These are phyloP conservation scores for Aspergillus jensenii DNA, from an alignment of 2,329 filamentous ascomycete genomes.

Conservation along the genomic window DNA sequence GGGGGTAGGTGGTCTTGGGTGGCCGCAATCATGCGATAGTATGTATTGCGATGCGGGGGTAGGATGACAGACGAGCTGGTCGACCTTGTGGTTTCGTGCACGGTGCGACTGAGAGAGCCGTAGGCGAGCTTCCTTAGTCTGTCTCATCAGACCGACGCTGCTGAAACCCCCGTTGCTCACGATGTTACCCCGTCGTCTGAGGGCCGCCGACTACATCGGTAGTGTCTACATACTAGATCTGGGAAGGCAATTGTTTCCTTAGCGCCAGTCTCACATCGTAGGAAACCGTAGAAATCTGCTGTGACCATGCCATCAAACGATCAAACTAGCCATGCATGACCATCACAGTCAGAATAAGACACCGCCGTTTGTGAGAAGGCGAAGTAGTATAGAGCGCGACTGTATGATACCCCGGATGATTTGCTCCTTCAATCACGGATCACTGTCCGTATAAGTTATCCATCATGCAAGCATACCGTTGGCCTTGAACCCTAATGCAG, in stretches of 20 bases:
- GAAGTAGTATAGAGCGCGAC: conserved; percentile 84
- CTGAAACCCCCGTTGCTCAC: conserved; percentile 87
- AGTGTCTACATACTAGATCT: conserved; percentile 73
- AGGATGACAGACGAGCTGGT: conserved; percentile 49
- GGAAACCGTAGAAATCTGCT: conserved; percentile 87
- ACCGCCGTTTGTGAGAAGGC: conserved; percentile 87
- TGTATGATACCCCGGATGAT: conserved; percentile 73
- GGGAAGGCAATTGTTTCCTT: conserved; percentile 56
- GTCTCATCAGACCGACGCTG: conserved; percentile 76
- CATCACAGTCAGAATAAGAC: conserved; percentile 64
- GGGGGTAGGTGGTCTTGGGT: conserved; percentile 57
- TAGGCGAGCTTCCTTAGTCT: conserved; percentile 62
- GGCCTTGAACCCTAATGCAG: conserved; percentile 74
- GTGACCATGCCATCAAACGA: conserved; percentile 79
- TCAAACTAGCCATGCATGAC: conserved; percentile 73
- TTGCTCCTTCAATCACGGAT: conserved; percentile 65
- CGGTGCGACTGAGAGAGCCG: conserved; percentile 59
- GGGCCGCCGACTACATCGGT: conserved; percentile 58
- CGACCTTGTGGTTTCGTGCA: conserved; percentile 37
- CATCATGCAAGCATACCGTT: too few relatives aligned
- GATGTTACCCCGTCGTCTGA: conserved; percentile 68
- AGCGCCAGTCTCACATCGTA: conserved; percentile 67
- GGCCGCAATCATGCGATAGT: conserved; percentile 56
- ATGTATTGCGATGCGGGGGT: conserved; percentile 54
- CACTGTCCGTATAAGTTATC: conserved; percentile 51